phyloP scores from a whole-genome alignment of 1,284 basidiomycete genomes.

The Ganoderma meredithae region DNA sequence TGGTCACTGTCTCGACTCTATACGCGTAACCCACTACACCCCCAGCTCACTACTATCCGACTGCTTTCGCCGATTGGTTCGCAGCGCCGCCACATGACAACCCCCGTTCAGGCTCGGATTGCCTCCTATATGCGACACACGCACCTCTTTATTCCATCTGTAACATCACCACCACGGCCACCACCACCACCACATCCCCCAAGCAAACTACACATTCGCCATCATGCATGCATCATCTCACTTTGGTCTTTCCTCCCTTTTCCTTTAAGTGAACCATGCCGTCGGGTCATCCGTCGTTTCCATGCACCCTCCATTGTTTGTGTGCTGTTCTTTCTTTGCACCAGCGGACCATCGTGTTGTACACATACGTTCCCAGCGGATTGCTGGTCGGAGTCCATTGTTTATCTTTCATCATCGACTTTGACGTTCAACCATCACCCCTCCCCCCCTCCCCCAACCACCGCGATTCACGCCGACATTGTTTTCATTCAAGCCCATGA shows the following conservation, averaged over 20 bases:
- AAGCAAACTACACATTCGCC: neutral
- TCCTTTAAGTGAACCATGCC: neutral
- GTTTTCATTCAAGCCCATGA: neutral
- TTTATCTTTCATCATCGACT: neutral
- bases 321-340: neutral
- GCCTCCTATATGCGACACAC: constrained; percentile 22
- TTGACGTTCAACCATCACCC: neutral
- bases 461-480: constrained; percentile 13
- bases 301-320: neutral
- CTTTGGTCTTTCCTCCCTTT: neutral
- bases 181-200: constrained; percentile 5
- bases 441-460: neutral
- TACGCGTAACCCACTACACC: neutral
- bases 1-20: neutral
- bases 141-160: constrained; percentile 18
- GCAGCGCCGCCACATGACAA: constrained; percentile 21
- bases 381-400: neutral
- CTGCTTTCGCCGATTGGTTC: constrained; percentile 1
- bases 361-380: constrained; percentile 17
- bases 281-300: neutral
- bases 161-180: constrained; percentile 15
- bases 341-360: constrained; percentile 27
- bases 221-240: constrained; percentile 22
- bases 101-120: constrained; percentile 29
- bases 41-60: constrained; percentile 21